These are phyloP conservation scores for Psilocybe cubensis DNA, from an alignment of 768 basidiomycete genomes.

Conservation along the genomic window DNA sequence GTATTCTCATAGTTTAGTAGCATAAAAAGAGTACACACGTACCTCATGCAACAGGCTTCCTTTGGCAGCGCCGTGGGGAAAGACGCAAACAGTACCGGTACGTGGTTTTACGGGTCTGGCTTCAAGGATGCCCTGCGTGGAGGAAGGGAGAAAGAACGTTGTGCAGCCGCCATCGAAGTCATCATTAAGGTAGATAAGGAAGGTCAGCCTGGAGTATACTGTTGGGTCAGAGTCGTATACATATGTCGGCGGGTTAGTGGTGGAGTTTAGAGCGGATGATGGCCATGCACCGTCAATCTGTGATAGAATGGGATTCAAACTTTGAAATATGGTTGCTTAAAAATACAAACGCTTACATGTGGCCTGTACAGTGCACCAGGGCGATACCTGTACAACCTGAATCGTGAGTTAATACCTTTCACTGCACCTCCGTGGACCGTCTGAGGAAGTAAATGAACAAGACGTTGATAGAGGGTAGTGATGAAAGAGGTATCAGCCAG, in stretches of 20 bases:
- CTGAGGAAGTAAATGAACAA: constrained; percentile 44
- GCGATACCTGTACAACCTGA: constrained; percentile 54
- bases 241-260: constrained; percentile 32
- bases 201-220: constrained; percentile 49
- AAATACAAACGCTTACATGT: constrained; percentile 34
- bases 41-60: constrained; percentile 41
- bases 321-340: background rate
- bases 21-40: background rate
- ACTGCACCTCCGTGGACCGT: constrained; percentile 45
- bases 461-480: constrained; percentile 40
- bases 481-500: constrained; percentile 50
- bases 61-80: constrained; percentile 44
- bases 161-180: constrained; percentile 52
- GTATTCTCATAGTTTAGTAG: background rate
- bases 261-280: constrained; percentile 42
- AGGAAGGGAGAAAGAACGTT: constrained; percentile 57
- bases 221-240: constrained; percentile 52
- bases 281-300: constrained; percentile 61
- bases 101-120: constrained; percentile 51
- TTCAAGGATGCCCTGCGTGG: constrained; percentile 43
- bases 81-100: constrained; percentile 51
- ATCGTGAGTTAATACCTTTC: constrained; percentile 50
- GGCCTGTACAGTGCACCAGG: constrained; percentile 54
- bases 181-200: constrained; percentile 48
- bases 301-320: background rate